phyloP scores from a whole-genome alignment of 2,329 filamentous ascomycete genomes.

The Pleurostoma richardsiae region DNA sequence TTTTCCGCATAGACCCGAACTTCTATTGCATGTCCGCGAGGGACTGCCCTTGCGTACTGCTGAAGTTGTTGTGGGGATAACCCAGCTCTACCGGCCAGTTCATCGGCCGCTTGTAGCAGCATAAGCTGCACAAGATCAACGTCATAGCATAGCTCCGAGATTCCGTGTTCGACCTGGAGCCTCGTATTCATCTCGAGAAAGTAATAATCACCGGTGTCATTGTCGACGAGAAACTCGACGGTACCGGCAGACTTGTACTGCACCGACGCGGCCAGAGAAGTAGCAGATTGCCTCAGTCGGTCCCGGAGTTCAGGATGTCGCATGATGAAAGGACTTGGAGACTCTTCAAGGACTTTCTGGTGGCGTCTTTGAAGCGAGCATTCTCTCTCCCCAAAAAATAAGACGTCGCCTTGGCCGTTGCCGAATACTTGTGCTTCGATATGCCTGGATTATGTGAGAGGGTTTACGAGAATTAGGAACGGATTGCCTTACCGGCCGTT shows the following conservation, averaged over 20 bases:
- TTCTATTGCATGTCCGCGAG: conserved; percentile 27
- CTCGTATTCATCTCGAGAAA: conserved; percentile 31
- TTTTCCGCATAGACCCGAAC: conserved; percentile 32
- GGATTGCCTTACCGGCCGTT: neutral
- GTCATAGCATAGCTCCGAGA: conserved; percentile 18
- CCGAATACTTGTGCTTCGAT: neutral
- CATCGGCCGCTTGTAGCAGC: conserved; percentile 26
- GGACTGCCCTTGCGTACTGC: conserved; percentile 15
- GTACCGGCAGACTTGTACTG: conserved; percentile 20
- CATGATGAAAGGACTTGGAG: neutral
- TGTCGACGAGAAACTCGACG: conserved; percentile 24
- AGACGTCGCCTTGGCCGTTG: neutral
- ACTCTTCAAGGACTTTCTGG: neutral
- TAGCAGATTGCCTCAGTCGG: neutral
- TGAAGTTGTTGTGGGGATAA: neutral
- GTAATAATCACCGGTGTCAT: conserved; percentile 18
- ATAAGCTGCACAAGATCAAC: conserved; percentile 24
- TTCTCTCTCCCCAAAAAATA: neutral
- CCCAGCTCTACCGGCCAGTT: conserved; percentile 8
- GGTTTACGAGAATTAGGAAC: too few relatives aligned
- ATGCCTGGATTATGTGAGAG: neutral
- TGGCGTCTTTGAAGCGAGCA: neutral
- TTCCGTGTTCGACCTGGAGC: conserved; percentile 30
- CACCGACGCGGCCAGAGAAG: neutral
- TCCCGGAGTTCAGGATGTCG: neutral